These are phyloP conservation scores for Exophiala aquamarina DNA, from an alignment of 2,329 filamentous ascomycete species.

Conservation along the genomic window DNA sequence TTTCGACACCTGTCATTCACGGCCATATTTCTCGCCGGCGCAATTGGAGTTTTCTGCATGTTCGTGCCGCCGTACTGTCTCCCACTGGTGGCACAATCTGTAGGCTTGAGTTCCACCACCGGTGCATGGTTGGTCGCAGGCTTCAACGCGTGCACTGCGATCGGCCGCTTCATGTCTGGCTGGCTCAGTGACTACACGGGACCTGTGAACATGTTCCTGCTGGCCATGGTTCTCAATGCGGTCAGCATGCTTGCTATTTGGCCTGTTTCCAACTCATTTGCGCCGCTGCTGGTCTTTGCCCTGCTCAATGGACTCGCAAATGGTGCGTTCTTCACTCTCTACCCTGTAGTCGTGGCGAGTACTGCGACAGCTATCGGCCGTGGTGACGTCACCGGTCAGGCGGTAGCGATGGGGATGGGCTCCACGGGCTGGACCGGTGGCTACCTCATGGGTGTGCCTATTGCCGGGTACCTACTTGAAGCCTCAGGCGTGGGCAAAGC, in stretches of 20 bases:
- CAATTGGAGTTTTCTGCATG: conserved; percentile 59
- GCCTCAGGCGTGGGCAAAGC: conserved; percentile 50
- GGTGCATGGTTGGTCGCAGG: conserved; percentile 61
- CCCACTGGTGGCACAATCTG: conserved; percentile 55
- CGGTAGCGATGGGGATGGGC: conserved; percentile 62
- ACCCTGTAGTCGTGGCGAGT: conserved; percentile 64
- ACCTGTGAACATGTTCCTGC: conserved; percentile 55
- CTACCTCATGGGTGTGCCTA: conserved; percentile 61
- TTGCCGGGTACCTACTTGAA: conserved; percentile 60
- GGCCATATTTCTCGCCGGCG: conserved; percentile 55
- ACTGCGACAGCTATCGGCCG: conserved; percentile 50
- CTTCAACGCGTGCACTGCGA: conserved; percentile 61
- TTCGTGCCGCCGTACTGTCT: conserved; percentile 64
- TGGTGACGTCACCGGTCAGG: conserved; percentile 37
- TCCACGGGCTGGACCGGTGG: conserved; percentile 62
- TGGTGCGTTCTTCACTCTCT: conserved; percentile 63
- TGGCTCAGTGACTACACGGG: conserved; percentile 56
- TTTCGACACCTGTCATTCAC: conserved; percentile 55
- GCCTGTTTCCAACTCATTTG: conserved; percentile 58
- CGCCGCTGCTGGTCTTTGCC: conserved; percentile 56
- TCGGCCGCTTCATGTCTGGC: conserved; percentile 58
- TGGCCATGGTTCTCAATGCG: conserved; percentile 49
- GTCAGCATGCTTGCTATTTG: conserved; percentile 62
- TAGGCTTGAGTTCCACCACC: conserved; percentile 54
- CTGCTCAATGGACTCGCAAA: conserved; percentile 62